Conservation (phyloP, 2,329 filamentous ascomycete species). For the Nemania sp. region DNA sequence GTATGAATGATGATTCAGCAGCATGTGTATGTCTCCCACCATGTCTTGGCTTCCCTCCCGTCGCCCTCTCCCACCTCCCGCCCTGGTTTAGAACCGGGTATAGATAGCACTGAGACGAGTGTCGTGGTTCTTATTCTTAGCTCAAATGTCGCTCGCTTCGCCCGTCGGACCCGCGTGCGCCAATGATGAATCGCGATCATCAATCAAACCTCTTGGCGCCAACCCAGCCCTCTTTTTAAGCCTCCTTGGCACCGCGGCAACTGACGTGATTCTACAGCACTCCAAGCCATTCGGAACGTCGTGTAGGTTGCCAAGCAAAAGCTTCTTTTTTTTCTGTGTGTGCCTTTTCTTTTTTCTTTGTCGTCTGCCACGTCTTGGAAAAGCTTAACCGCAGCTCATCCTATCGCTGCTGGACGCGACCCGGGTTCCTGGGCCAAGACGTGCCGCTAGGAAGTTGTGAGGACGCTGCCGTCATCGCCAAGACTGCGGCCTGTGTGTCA, state of each 20-base stretch:
- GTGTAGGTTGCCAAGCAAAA: slow-evolving; percentile 43
- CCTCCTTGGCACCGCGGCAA: slow-evolving; percentile 39
- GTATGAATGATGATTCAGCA: slow-evolving; percentile 39
- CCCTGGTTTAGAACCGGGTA: not conserved
- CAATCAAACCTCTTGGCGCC: slow-evolving; percentile 40
- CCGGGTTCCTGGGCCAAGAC: slow-evolving; percentile 6
- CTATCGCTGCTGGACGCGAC: not conserved
- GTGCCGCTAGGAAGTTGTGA: not conserved
- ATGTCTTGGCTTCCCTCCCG: slow-evolving; percentile 20
- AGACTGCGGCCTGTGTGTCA: slow-evolving; percentile 5
- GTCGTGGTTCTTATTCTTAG: slow-evolving; percentile 17
- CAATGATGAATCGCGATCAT: slow-evolving; percentile 29
- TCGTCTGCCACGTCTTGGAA: slow-evolving; percentile 14
- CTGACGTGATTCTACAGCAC: slow-evolving; percentile 42
- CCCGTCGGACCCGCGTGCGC: slow-evolving; percentile 11
- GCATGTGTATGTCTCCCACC: slow-evolving; percentile 37
- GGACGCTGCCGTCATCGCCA: slow-evolving; percentile 21
- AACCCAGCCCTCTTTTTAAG: slow-evolving; percentile 38
- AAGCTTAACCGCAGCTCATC: slow-evolving; percentile 19
- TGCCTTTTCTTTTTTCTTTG: slow-evolving; percentile 24
- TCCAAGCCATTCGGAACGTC: slow-evolving; percentile 43
- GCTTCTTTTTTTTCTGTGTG: slow-evolving; percentile 33
- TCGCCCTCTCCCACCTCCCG: not conserved
- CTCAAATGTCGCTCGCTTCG: slow-evolving; percentile 14
- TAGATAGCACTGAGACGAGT: not conserved